These are phyloP conservation scores for Telfairia occidentalis DNA, from an alignment of 331 rosid genomes.

Conservation along the genomic window DNA sequence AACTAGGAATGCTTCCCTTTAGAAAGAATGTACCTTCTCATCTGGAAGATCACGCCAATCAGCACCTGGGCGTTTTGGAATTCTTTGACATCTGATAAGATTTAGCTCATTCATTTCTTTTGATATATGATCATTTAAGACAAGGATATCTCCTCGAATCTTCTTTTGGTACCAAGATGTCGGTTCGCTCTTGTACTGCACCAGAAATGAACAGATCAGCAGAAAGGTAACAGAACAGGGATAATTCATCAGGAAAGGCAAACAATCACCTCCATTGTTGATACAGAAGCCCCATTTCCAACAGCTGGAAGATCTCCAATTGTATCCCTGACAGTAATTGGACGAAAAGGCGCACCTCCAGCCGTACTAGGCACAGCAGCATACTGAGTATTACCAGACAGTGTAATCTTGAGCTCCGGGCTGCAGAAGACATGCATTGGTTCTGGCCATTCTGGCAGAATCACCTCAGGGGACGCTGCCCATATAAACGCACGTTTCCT, in stretches of 20 bases:
- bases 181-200: slow-evolving; percentile 59
- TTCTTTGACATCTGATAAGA: slow-evolving; percentile 63
- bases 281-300: slow-evolving; percentile 71
- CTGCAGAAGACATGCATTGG: slow-evolving; percentile 89
- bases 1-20: background rate
- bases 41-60: slow-evolving; percentile 96
- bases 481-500: slow-evolving; percentile 92
- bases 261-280: slow-evolving; percentile 48
- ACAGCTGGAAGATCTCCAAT: slow-evolving; percentile 96
- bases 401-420: slow-evolving; percentile 60
- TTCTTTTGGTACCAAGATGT: slow-evolving; percentile 83
- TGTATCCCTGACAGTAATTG: slow-evolving; percentile 87
- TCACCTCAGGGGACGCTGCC: slow-evolving; percentile 91
- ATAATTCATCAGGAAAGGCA: background rate
- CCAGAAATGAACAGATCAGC: slow-evolving; percentile 1
- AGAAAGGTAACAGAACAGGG: background rate
- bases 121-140: slow-evolving; percentile 69
- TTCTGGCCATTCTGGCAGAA: slow-evolving; percentile 97
- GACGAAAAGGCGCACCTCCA: slow-evolving; percentile 81
- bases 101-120: slow-evolving; percentile 95
- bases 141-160: slow-evolving; percentile 57
- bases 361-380: slow-evolving; percentile 86
- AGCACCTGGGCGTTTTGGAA: slow-evolving; percentile 82
- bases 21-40: slow-evolving; percentile 46
- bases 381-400: slow-evolving; percentile 49